Base-by-base conservation (phyloP, 2,329 filamentous ascomycete species). In the Polytolypa hystricis region DNA sequence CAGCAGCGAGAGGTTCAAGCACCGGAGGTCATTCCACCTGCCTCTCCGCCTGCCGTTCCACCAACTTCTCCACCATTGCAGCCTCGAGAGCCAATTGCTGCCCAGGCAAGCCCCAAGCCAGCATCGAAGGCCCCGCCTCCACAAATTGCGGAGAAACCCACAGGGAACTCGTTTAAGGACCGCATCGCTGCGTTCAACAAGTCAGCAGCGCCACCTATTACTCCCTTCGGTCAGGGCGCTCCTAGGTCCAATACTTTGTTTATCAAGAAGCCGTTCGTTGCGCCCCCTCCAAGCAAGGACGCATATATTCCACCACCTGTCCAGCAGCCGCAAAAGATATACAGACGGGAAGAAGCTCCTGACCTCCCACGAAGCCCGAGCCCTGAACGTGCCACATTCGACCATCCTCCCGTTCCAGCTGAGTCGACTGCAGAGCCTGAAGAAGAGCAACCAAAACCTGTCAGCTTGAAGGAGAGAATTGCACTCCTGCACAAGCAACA, bases 161-260 rank as follows among this genome's bases (percentile, higher is more conserved):
- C 61, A 8, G 70, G 67, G 30, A 83, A 74, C 52, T 85, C 91
- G 2, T 96, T 98, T 66, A 87, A 76, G 55, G 91, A 96, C 62
- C 83, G 91, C 44, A 94, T 98, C 55, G 91, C 91, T 21, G 89
- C 91, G 30, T 98, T 98, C 66, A 98, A 98, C 62, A 91, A 89
- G 57, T 69, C 84, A 30, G 76, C 83, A 25, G 85, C 86, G 4
- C 77, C 86, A 2, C 91, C 91, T 6, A 69, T 91, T 42, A 75
- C 85, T n/a, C 91, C 91, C 1, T 89, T 93, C 64, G 93, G 93
- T 56, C 84, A 86, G 14, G 70, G 72, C 41, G 76, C 76, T 2
- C 61, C 70, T 39, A 56, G 64, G 8, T 65, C 71, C 19, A 70
- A 72, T 32, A 70, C 71, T 44, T 71, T 71, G 36, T 96, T 96